Conservation (phyloP, 1,284 basidiomycete species). For the Rhodotorula sp. region DNA sequence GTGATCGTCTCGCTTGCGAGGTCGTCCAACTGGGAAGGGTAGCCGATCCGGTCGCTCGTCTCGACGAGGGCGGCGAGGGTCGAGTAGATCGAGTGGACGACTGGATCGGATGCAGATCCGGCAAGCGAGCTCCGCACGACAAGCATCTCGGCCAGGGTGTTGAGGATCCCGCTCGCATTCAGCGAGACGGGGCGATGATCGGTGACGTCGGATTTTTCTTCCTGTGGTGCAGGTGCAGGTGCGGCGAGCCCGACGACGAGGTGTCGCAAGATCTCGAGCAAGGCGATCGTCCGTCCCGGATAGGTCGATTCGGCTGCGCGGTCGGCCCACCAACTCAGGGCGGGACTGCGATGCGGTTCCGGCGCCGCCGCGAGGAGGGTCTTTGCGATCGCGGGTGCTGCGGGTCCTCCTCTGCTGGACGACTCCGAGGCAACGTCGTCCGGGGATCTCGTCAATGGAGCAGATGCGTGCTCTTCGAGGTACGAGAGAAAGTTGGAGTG, state of each 20-base stretch:
- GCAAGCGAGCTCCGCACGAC: conserved; percentile 57
- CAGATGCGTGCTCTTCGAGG: conserved; percentile 40
- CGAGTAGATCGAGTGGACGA: background rate
- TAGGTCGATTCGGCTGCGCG: conserved; percentile 71
- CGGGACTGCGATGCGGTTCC: conserved; percentile 82
- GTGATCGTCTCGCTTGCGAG: background rate
- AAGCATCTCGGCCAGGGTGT: conserved; percentile 25
- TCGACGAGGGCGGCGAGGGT: background rate
- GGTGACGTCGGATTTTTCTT: background rate
- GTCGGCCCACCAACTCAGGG: conserved; percentile 80
- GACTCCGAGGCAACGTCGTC: no score
- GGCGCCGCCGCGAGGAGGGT: conserved; percentile 77
- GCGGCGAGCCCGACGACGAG: conserved; percentile 53
- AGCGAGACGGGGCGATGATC: conserved; percentile 6
- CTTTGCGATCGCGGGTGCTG: conserved; percentile 53
- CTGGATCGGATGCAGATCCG: background rate
- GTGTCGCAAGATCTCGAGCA: conserved; percentile 79
- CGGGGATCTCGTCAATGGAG: conserved; percentile 37
- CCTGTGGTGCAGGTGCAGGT: no score
- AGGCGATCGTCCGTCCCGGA: conserved; percentile 56
- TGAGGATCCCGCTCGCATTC: conserved; percentile 2
- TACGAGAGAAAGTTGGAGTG: conserved; percentile 68
- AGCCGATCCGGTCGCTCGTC: background rate
- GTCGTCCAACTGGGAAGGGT: conserved; percentile 5
- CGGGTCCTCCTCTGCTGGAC: background rate